Evolutionary conservation across 192 early-diverging fungal species (phyloP).

Genomic region (Umbelopsis vinacea): DNA sequence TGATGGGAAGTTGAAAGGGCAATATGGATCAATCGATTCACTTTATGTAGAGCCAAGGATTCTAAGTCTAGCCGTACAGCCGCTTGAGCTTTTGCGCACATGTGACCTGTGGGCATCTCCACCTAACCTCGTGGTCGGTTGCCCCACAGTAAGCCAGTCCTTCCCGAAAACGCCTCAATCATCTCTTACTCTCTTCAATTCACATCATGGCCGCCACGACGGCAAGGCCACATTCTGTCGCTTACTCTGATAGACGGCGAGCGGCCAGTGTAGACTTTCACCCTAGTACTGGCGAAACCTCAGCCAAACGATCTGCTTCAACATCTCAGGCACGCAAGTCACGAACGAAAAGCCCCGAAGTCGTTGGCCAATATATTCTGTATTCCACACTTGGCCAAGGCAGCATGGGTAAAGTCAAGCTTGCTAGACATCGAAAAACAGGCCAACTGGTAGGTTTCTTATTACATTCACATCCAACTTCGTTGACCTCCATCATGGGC

Average conservation of each 20-base stretch:
- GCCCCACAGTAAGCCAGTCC: neutral
- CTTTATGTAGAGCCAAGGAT: too few species aligned
- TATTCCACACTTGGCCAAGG: conserved; percentile 32
- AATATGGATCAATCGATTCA: too few species aligned
- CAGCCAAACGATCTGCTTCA: conserved; percentile 1
- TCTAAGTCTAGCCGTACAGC: too few species aligned
- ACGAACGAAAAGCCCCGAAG: conserved; percentile 8
- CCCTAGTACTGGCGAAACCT: neutral
- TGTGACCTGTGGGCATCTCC: neutral
- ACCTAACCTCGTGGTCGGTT: conserved; percentile 6
- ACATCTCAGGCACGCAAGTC: conserved; percentile 6
- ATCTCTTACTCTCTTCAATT: conserved; percentile 14
- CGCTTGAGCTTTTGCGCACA: neutral
- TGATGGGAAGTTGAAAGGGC: too few species aligned
- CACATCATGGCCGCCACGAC: conserved; percentile 11
- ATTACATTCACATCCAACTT: neutral
- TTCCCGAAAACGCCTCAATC: neutral
- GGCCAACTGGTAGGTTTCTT: conserved; percentile 11
- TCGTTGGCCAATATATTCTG: neutral
- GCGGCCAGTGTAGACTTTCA: conserved; percentile 9
- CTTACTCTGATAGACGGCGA: conserved; percentile 16
- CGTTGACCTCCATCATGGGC: neutral
- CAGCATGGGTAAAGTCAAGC: conserved; percentile 44
- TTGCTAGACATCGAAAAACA: conserved; percentile 24
- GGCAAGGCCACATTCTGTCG: conserved; percentile 6